Conservation (phyloP, 2,329 filamentous ascomycete genomes). For the Seiridium cupressi region DNA sequence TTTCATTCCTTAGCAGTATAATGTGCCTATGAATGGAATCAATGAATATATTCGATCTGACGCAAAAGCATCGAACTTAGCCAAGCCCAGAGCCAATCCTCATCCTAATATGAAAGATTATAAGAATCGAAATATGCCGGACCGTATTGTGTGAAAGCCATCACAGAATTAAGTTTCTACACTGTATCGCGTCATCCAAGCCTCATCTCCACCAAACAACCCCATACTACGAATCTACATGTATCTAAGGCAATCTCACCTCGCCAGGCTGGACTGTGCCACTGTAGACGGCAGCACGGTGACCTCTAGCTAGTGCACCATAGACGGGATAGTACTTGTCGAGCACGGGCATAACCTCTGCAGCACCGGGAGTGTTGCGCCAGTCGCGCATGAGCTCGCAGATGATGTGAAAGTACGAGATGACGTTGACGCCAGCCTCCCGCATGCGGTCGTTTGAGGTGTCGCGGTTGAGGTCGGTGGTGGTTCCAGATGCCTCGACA, state of each 20-base stretch:
- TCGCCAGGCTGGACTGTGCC: slow-evolving; percentile 59
- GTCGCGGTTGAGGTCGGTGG: slow-evolving; percentile 57
- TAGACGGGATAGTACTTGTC: slow-evolving; percentile 66
- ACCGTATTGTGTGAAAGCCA: too few relatives aligned
- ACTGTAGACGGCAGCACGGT: slow-evolving; percentile 58
- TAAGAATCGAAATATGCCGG: too few relatives aligned
- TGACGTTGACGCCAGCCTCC: slow-evolving; percentile 62
- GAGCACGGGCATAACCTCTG: slow-evolving; percentile 61
- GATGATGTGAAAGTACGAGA: slow-evolving; percentile 61
- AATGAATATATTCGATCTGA: too few relatives aligned
- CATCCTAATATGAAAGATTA: too few relatives aligned
- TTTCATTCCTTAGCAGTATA: too few relatives aligned
- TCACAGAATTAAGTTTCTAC: background rate
- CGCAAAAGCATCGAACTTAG: too few relatives aligned
- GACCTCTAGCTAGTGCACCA: slow-evolving; percentile 59
- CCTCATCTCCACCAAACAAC: background rate
- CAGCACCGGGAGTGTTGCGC: slow-evolving; percentile 51
- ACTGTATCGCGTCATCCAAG: background rate
- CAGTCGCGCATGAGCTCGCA: slow-evolving; percentile 72
- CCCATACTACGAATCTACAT: background rate
- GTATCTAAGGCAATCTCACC: slow-evolving; percentile 23
- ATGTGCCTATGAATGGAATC: too few relatives aligned
- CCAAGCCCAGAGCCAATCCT: too few relatives aligned
- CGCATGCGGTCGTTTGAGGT: slow-evolving; percentile 67
- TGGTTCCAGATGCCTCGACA: slow-evolving; percentile 69